phyloP scores from a whole-genome alignment of 495 filamentous ascomycete genomes.

The Trichoderma orchidacearum region DNA sequence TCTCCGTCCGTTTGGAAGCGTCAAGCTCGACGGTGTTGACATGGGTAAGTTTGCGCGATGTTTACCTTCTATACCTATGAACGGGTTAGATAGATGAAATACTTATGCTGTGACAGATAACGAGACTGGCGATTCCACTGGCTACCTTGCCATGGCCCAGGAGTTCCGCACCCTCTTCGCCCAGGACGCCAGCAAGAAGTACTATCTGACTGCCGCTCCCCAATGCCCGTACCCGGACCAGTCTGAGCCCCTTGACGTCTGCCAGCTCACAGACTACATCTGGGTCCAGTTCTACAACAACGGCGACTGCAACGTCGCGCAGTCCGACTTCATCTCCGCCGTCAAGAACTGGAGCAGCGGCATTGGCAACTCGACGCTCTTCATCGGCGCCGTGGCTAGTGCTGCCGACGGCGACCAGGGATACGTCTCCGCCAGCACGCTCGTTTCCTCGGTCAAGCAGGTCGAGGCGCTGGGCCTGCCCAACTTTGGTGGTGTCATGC shows the following conservation, averaged over 20 bases:
- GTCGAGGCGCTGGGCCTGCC: neutral
- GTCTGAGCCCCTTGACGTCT: slow-evolving; percentile 19
- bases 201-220: slow-evolving; percentile 41
- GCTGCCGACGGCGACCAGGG: slow-evolving; percentile 4
- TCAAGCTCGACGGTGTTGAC: slow-evolving; percentile 46
- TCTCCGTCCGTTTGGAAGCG: slow-evolving; percentile 34
- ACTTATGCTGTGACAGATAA: neutral
- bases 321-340: slow-evolving; percentile 1
- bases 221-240: slow-evolving; percentile 41
- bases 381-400: slow-evolving; percentile 3
- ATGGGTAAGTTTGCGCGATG: slow-evolving; percentile 33
- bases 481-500: slow-evolving; percentile 3
- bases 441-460: neutral
- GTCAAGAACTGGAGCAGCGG: slow-evolving; percentile 2
- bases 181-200: slow-evolving; percentile 21
- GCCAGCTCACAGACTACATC: slow-evolving; percentile 11
- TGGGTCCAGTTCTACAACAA: slow-evolving; percentile 14
- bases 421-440: neutral
- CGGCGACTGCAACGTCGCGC: slow-evolving; percentile 3
- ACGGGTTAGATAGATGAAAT: no score
- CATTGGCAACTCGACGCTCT: slow-evolving; percentile 2
- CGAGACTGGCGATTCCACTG: slow-evolving; percentile 1
- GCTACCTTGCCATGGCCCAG: slow-evolving; percentile 25
- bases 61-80: no score
- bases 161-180: slow-evolving; percentile 32